Conservation (phyloP, 345 rosid species). For the Pistacia integerrima region DNA sequence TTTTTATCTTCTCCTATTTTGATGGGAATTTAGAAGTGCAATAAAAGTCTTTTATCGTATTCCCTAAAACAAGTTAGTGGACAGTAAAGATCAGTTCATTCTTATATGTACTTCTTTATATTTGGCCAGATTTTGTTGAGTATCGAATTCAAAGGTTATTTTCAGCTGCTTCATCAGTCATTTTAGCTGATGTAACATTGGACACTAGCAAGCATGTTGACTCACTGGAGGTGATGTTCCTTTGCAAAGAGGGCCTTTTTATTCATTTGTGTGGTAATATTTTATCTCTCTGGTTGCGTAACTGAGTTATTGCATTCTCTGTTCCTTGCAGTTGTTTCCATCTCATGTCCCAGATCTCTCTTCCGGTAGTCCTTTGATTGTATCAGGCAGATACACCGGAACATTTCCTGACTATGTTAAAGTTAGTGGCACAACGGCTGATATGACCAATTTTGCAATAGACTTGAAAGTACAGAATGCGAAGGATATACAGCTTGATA, state of each 20-base stretch:
- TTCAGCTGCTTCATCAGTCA: conserved; percentile 51
- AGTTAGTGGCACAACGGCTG: conserved; percentile 63
- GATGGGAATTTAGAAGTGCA: not conserved
- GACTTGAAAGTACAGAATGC: conserved; percentile 65
- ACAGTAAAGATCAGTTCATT: too few relatives aligned
- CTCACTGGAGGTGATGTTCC: conserved; percentile 56
- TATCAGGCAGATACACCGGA: conserved; percentile 76
- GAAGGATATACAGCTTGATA: conserved; percentile 64
- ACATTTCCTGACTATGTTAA: conserved; percentile 58
- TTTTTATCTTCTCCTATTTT: not conserved
- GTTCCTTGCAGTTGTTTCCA: conserved; percentile 58
- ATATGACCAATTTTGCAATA: conserved; percentile 44
- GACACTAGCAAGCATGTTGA: conserved; percentile 52
- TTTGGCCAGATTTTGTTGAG: conserved; percentile 64
- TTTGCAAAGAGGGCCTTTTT: not conserved
- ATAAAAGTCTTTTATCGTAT: not conserved
- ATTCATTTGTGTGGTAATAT: not conserved
- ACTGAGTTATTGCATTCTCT: conserved; percentile 22
- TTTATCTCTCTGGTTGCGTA: not conserved
- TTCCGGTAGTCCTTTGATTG: conserved; percentile 54
- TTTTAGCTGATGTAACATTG: conserved; percentile 52
- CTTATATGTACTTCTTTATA: conserved; percentile 12
- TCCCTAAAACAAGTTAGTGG: not conserved
- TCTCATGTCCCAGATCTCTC: conserved; percentile 67
- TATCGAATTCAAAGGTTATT: conserved; percentile 60